Base-by-base conservation (phyloP, 768 basidiomycete genomes). In the Lactarius sp. region DNA sequence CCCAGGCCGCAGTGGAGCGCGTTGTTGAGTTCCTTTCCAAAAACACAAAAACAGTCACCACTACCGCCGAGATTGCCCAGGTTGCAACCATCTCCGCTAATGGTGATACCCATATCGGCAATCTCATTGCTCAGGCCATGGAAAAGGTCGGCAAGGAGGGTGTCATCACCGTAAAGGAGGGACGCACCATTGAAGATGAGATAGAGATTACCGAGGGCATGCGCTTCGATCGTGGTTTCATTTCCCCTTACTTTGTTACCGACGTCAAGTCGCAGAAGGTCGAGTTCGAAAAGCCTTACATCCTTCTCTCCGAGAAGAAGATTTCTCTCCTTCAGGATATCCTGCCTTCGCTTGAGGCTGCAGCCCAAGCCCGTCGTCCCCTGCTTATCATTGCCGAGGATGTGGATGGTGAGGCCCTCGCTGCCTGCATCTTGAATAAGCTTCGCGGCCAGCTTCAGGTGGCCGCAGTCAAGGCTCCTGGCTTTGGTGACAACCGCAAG, bases 191-290 rank as follows among this genome's bases (percentile, higher is more conserved):
- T 68, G 94, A 98, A 70, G 96, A 99, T 73, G 94, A 97, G 77
- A 98, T 98, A 73, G 96, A 99, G 75, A 94, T 99, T 71, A 98
- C 96, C 33, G 96, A 99, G 79, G 96, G 96, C 76, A 99, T 99
- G 96, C 87, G 94, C 71, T 98, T 99, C 79, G 96, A 99, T 84
- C 90, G 96, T 59, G 96, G 96, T 22, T 99, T 85, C 83, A 96
- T 98, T 77, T 94, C 92, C 1, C 93, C 95, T 0, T 98, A 98
- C 84, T 97, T 98, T 75, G 86, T 99, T 77, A 98, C 96, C 68
- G 94, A 99, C 79, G 90, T 95, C 81, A 98, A 98, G 84, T 73
- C 83, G 50, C 96, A 98, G 75, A 93, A 90, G 75, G 90, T 89
- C 79, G 95, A 98, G 75, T 90, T 97, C 67, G 96, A 99, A 80